A percentile compares a stretch with the other conserved stretches of the same genome.
Conservation (phyloP, 306 rosid species). For the Lathyrus oleraceus region DNA sequence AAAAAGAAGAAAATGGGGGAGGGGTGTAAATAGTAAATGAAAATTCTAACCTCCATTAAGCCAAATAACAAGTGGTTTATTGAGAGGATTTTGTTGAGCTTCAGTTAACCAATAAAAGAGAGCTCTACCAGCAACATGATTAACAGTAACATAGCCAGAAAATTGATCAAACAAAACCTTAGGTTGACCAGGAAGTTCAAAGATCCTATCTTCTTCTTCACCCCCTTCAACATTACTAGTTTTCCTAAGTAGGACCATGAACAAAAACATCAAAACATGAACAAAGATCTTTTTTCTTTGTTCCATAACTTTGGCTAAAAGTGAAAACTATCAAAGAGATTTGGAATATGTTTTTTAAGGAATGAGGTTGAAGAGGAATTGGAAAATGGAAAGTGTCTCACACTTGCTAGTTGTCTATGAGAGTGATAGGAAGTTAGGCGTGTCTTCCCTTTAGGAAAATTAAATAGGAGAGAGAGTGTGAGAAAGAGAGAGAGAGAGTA, state of each 20-base stretch:
- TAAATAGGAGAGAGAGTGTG: slow-evolving; percentile 72
- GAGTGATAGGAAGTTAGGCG: slow-evolving; percentile 39
- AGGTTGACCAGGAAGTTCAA: slow-evolving; percentile 85
- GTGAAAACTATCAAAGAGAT: slow-evolving; percentile 15
- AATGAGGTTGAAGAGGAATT: neutral
- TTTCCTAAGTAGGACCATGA: slow-evolving; percentile 23
- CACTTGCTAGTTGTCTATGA: slow-evolving; percentile 42
- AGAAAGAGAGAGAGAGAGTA: slow-evolving; percentile 28
- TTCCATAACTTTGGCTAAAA: slow-evolving; percentile 37
- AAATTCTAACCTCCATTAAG: slow-evolving; percentile 83
- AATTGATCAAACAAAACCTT: slow-evolving; percentile 73
- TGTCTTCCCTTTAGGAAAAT: slow-evolving; percentile 43
- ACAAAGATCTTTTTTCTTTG: slow-evolving; percentile 50
- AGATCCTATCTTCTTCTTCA: slow-evolving; percentile 70
- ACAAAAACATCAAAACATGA: slow-evolving; percentile 36
- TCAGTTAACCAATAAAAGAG: slow-evolving; percentile 99
- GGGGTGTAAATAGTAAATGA: neutral
- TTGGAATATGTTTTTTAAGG: neutral
- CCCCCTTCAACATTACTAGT: neutral
- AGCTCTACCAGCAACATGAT: slow-evolving; percentile 75
- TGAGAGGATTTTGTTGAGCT: slow-evolving; percentile 53
- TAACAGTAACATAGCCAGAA: slow-evolving; percentile 91
- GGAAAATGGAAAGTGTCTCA: slow-evolving; percentile 20
- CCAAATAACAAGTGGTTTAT: slow-evolving; percentile 85
- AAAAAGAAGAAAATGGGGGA: neutral